phyloP scores from a whole-genome alignment of 2,329 filamentous ascomycete genomes.

The Diplodia seriata region DNA sequence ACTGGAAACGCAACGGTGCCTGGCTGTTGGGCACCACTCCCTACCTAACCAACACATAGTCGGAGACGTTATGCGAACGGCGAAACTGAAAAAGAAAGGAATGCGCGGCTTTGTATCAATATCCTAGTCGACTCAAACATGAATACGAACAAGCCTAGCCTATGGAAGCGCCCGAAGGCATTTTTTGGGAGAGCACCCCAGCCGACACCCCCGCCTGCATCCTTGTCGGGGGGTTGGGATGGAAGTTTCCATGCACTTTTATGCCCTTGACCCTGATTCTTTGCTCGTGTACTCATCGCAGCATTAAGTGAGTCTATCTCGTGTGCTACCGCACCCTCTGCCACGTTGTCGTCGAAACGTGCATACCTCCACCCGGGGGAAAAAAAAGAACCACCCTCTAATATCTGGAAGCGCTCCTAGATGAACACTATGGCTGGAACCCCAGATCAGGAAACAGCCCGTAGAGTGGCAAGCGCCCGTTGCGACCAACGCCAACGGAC shows the following conservation, averaged over 20 bases:
- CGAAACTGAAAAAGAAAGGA: constrained; percentile 5
- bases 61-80: constrained; percentile 8
- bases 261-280: background rate
- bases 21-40: background rate
- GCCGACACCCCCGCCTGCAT: background rate
- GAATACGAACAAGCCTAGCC: constrained; percentile 12
- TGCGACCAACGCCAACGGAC: background rate
- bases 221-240: constrained; percentile 1
- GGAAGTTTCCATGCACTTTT: background rate
- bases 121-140: background rate
- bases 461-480: background rate
- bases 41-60: background rate
- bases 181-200: background rate
- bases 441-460: background rate
- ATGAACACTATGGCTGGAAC: background rate
- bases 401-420: background rate
- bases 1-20: constrained; percentile 9
- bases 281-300: constrained; percentile 14
- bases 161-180: constrained; percentile 2
- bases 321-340: background rate
- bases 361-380: background rate
- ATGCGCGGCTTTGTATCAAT: background rate
- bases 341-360: background rate
- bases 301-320: background rate
- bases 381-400: background rate